Evolutionary conservation across 2,329 filamentous ascomycete species (phyloP), one percentile per base, ranked within the genome.

Genomic region (Scytalidium lignicola): DNA sequence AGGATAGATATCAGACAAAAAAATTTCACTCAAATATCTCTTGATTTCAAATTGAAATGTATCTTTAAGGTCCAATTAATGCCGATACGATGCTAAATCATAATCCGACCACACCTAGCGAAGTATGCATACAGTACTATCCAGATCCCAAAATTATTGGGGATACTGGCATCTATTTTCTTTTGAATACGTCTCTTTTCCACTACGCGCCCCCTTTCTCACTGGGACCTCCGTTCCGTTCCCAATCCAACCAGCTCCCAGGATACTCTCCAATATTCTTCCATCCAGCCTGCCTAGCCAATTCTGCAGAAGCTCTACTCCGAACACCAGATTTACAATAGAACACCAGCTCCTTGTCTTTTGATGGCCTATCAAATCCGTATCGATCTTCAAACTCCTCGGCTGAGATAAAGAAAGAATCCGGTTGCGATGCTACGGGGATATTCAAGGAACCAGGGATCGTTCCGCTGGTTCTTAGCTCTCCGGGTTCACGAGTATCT

Each of bases 311-410:
- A 1, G 87, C 80, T 42, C 76, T 74, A 58, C 88, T 90, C 64
- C 93, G 76, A 55, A 97, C 88, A 2, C 93, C 93, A 0, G 91
- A 85, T 72, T 90, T 95, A 71, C 93, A 99, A 68, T 96, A 97
- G 62, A 97, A 93, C 3, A 97, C 76, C 13, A 96, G 66, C 55
- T 80, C 74, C 26, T 68, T 65, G 41, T 80, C 74, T 51, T 72
- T 72, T 2, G 61, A 60, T 0, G 85, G 91, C 52, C 88, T 86
- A 51, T 76, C 70, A 62, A 87, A 95, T 3, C 90, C 91, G 67
- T 90, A 91, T 15, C 85, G 73, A 52, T 90, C 88, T 63, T 87
- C 79, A 63, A 97, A 97, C 55, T 96, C 90, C 12, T 88, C 86
- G 0, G 77, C 74, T 0, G 75, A 66, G 7, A 96, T 76, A 67